Evolutionary conservation across 148 eudicot genomes (phyloP), one percentile per base, ranked within the genome.

Genomic region (Silene uniflora): DNA sequence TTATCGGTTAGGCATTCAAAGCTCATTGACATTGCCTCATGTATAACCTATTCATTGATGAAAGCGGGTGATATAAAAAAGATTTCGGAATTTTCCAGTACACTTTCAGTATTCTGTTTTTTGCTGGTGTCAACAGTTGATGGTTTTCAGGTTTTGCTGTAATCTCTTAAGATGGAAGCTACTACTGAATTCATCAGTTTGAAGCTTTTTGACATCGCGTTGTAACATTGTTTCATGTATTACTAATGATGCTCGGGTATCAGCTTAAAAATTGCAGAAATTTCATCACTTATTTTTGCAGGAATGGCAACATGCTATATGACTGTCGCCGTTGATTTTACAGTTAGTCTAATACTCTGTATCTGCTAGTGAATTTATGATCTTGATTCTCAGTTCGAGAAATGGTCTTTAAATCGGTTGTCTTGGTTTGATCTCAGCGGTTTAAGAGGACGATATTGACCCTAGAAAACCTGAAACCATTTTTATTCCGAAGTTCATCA

Each of bases 21-120:
- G 49, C 62, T 63, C 77, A 17, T 52, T 24, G 10, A 71, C n/a
- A 49, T 64, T 8, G 59, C 46, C 64, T 49, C 62, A 8, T 75
- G 49, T 75, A 16, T 17, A 60, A 61, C 70, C 18, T 62, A 21
- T 14, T 9, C 6, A 12, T 32, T 24, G 35, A 25, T 22, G 35
- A 9, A 18, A 13, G 25, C 11, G 29, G 14, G 29, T 62, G 60
- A 69, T 21, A 47, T 70, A 11, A 47, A 11, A 46, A 10, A 67
- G 7, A 19, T 6, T 2, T 1, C 23, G 11, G 7, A 46, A 67
- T n/a, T 18, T 67, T 67, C 44, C 44, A 39, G 7, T 10, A 12
- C 9, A 52, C 1, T 39, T 39, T 52, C 18, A 52, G 56, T 52
- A 14, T 49, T 12, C 14, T 49, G 54, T 52, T 52, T 52, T 4